A percentile compares a stretch with the other conserved stretches of the same genome.
Conservation (phyloP, 495 filamentous ascomycete species). For the Baudoinia panamericana region DNA sequence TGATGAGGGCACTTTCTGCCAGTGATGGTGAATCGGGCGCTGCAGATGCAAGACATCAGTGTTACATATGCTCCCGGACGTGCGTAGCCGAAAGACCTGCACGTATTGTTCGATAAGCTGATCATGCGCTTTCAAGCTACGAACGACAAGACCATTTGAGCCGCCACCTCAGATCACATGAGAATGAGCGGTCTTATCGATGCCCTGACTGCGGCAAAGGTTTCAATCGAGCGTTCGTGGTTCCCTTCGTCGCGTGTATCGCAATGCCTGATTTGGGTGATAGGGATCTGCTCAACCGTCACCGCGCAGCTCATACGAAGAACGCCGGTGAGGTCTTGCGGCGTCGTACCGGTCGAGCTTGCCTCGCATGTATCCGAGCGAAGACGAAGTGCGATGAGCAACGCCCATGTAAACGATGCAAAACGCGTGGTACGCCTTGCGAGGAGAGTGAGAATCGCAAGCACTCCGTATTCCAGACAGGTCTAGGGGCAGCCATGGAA, state of each 20-base stretch:
- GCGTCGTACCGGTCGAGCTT: conserved; percentile 17
- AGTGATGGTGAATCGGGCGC: too few relatives aligned
- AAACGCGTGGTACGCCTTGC: conserved; percentile 15
- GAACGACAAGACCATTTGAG: conserved; percentile 10
- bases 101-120: too few relatives aligned
- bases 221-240: conserved; percentile 12
- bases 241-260: not conserved
- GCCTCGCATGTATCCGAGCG: conserved; percentile 19
- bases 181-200: conserved; percentile 5
- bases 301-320: conserved; percentile 15
- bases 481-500: too few relatives aligned
- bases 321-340: conserved; percentile 5
- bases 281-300: conserved; percentile 25
- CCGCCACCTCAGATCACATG: conserved; percentile 12
- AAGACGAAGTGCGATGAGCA: conserved; percentile 24
- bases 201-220: conserved; percentile 13
- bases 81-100: too few relatives aligned
- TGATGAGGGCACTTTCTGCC: too few relatives aligned
- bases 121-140: too few relatives aligned
- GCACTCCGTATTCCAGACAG: too few relatives aligned
- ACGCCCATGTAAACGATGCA: conserved; percentile 23
- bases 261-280: not conserved
- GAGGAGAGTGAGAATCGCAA: conserved; percentile 8
- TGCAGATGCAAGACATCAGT: too few relatives aligned
- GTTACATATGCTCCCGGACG: conserved; percentile 8